Percentiles rank a stretch among this genome's conserved stretches.
Evolutionary conservation across 2,329 filamentous ascomycete genomes (phyloP).

Genomic region (Xylariaceae sp.): DNA sequence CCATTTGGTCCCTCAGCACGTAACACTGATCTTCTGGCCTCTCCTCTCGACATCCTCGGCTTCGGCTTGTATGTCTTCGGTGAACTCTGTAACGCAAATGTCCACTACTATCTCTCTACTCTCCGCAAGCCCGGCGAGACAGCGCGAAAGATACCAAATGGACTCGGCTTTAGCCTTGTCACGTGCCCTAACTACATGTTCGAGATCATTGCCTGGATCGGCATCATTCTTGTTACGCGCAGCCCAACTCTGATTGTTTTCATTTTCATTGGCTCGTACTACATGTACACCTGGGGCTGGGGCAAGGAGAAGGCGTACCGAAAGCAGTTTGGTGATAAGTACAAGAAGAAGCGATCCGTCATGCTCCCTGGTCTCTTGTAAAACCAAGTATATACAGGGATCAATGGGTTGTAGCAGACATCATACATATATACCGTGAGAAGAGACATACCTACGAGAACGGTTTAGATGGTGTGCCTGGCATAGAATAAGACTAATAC

Average conservation of each 20-base stretch:
- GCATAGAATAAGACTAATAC: too few species aligned
- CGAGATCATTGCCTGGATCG: constrained; percentile 82
- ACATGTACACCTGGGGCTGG: constrained; percentile 84
- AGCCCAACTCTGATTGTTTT: constrained; percentile 78
- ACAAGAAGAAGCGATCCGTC: constrained; percentile 87
- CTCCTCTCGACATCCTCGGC: constrained; percentile 59
- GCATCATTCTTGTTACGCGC: constrained; percentile 73
- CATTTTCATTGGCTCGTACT: constrained; percentile 63
- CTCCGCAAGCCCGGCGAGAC: constrained; percentile 77
- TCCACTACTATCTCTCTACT: constrained; percentile 74
- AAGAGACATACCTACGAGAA: too few species aligned
- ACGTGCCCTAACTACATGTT: constrained; percentile 99
- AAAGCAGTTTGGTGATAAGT: constrained; percentile 86
- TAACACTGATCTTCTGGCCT: constrained; percentile 34
- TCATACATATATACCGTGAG: too few species aligned
- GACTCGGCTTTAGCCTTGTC: constrained; percentile 79
- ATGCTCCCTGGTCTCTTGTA: constrained; percentile 77
- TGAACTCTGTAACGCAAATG: constrained; percentile 74
- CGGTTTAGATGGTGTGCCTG: too few species aligned
- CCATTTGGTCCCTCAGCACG: constrained; percentile 66
- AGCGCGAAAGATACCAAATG: constrained; percentile 81
- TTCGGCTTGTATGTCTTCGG: constrained; percentile 70
- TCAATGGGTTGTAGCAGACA: too few species aligned
- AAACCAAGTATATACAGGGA: too few species aligned
- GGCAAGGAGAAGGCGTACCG: constrained; percentile 91